Evolutionary conservation across 2,329 filamentous ascomycete species (phyloP).

Genomic region (Penicillium hesseltinei): DNA sequence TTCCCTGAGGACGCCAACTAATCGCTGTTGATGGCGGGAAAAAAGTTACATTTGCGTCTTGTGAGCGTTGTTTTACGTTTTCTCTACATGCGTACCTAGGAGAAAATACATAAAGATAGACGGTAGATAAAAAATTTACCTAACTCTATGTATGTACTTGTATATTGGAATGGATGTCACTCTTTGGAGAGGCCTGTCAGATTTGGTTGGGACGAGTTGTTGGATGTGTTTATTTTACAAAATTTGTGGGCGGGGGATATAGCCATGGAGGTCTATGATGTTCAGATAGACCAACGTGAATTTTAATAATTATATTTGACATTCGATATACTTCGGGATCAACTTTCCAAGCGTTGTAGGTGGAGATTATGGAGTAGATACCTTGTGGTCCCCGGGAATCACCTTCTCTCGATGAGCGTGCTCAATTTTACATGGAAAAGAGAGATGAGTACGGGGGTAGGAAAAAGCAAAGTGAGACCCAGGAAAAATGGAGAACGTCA

Average conservation of each 20-base stretch:
- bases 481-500: background rate
- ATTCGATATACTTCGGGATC: background rate
- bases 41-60: constrained; percentile 14
- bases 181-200: background rate
- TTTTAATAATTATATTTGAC: background rate
- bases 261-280: background rate
- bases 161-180: background rate
- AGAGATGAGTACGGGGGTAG: background rate
- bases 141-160: background rate
- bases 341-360: background rate
- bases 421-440: background rate
- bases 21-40: constrained; percentile 11
- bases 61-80: constrained; percentile 19
- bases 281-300: background rate
- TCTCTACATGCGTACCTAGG: constrained; percentile 11
- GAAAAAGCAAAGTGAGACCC: background rate
- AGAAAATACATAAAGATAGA: constrained; percentile 21
- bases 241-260: background rate
- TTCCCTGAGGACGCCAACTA: constrained; percentile 48
- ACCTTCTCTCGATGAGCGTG: background rate
- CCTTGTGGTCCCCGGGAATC: background rate
- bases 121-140: constrained; percentile 8
- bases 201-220: background rate
- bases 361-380: background rate
- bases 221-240: background rate